phyloP scores from a whole-genome alignment of 768 basidiomycete species.

The Kwoniella botswanensis region DNA sequence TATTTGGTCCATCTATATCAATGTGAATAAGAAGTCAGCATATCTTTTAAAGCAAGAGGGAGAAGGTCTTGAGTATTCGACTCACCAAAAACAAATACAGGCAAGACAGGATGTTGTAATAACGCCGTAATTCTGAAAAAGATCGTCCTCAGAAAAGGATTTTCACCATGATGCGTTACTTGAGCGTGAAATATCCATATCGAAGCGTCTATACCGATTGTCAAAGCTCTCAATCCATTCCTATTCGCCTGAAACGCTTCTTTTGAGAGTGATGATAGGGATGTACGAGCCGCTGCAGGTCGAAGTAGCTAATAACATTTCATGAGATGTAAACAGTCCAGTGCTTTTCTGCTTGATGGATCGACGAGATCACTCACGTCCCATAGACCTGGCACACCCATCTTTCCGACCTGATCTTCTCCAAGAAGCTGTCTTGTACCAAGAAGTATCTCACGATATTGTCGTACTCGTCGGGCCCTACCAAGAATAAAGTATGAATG shows the following conservation, averaged over 20 bases:
- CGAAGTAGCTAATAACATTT: constrained; percentile 64
- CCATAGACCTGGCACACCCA: constrained; percentile 61
- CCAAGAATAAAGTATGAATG: neutral
- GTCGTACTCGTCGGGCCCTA: no score
- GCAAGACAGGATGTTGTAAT: constrained; percentile 73
- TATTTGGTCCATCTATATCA: constrained; percentile 69
- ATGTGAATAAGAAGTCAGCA: neutral
- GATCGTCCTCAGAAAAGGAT: constrained; percentile 79
- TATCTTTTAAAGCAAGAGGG: no score
- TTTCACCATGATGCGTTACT: constrained; percentile 66
- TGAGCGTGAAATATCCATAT: constrained; percentile 65
- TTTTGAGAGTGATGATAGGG: constrained; percentile 76
- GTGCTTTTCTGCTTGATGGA: neutral
- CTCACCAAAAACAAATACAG: constrained; percentile 80
- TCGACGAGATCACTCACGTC: constrained; percentile 51
- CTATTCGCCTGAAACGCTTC: constrained; percentile 76
- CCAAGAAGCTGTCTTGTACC: constrained; percentile 18
- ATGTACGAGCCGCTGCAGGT: constrained; percentile 73
- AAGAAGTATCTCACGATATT: neutral
- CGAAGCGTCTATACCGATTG: constrained; percentile 81
- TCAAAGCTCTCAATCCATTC: constrained; percentile 70
- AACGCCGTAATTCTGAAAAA: constrained; percentile 85
- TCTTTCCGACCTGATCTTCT: constrained; percentile 13
- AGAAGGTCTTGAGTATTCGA: neutral
- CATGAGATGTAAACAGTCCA: neutral